These are phyloP conservation scores for Fusarium caatingaense DNA, from an alignment of 2,329 filamentous ascomycete genomes.

Conservation along the genomic window DNA sequence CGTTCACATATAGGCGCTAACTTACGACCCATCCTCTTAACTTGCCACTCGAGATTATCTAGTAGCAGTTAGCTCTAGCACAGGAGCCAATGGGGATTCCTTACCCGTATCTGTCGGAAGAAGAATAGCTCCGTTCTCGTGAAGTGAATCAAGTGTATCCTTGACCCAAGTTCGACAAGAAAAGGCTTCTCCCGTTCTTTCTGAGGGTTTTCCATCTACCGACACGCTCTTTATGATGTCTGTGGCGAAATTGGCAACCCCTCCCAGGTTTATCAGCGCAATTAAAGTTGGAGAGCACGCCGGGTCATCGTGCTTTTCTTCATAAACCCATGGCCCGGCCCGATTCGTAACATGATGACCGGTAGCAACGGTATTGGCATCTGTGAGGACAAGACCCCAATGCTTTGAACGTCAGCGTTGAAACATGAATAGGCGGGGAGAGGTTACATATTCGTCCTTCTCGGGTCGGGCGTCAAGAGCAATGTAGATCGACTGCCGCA, in stretches of 20 bases:
- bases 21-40: neutral
- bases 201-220: neutral
- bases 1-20: neutral
- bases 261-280: too few relatives aligned
- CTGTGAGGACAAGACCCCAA: neutral
- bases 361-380: rapidly evolving
- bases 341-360: neutral
- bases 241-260: too few relatives aligned
- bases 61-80: neutral
- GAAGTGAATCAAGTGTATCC: neutral
- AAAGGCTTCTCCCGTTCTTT: neutral
- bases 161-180: neutral
- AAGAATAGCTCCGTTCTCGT: neutral
- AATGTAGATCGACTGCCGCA: neutral
- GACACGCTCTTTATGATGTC: neutral
- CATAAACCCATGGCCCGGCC: neutral
- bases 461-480: neutral
- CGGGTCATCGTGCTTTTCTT: neutral
- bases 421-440: rapidly evolving
- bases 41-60: neutral
- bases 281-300: neutral
- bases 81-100: neutral
- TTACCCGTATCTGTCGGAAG: neutral
- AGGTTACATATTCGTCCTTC: neutral
- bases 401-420: neutral